Percentiles rank a stretch among this genome's conserved stretches.
These are phyloP conservation scores for Torulaspora gathmanii DNA, from an alignment of 805 yeast species.

Conservation along the genomic window DNA sequence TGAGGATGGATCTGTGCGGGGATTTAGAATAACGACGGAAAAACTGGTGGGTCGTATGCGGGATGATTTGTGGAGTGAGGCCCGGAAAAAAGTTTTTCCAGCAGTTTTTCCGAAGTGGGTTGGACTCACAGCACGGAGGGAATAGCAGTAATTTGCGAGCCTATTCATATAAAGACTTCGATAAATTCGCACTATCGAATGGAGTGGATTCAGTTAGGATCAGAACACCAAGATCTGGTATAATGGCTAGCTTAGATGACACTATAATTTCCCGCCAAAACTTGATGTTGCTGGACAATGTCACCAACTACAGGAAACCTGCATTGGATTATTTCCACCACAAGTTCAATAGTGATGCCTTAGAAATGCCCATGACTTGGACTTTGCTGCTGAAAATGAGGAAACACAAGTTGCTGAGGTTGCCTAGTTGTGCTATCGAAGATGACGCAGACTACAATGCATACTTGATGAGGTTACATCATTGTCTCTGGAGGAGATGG, in stretches of 20 bases:
- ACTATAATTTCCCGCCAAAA: constrained; percentile 29
- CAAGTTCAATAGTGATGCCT: constrained; percentile 14
- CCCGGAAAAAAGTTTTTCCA: constrained; percentile 5
- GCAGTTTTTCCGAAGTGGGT: constrained; percentile 3
- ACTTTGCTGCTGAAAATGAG: constrained; percentile 42
- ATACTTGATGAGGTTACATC: constrained; percentile 53
- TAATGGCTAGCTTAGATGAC: constrained; percentile 33
- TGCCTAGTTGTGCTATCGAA: constrained; percentile 36
- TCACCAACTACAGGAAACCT: constrained; percentile 29
- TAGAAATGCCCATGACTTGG: constrained; percentile 31
- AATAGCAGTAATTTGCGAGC: no score
- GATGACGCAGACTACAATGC: constrained; percentile 30
- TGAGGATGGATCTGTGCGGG: no score
- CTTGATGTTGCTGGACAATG: constrained; percentile 32
- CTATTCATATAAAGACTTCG: no score
- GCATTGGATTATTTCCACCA: constrained; percentile 34
- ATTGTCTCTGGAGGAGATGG: constrained; percentile 95
- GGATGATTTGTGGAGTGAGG: constrained; percentile 2
- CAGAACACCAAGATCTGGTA: not conserved
- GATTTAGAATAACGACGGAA: not conserved
- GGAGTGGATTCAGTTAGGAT: not conserved
- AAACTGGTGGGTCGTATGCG: not conserved
- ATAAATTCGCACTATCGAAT: not conserved
- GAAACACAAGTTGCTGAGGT: constrained; percentile 30
- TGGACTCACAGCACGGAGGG: no score